phyloP scores from a whole-genome alignment of 768 basidiomycete species.

The Mycena metata region DNA sequence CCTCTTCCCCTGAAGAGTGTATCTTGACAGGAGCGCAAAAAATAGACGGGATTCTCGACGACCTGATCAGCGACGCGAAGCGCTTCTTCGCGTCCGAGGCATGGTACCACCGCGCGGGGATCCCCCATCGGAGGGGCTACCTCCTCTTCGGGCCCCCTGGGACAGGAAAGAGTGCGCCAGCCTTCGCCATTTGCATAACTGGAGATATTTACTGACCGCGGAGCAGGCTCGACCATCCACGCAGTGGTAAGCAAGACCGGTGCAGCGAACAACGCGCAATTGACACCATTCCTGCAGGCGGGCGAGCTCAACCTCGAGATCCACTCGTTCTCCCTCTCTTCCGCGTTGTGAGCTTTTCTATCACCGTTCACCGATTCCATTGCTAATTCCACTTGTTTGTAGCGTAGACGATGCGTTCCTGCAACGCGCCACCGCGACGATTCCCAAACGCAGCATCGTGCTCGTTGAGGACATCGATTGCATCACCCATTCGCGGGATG shows the following conservation, averaged over 20 bases:
- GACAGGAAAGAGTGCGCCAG: slow-evolving; percentile 67
- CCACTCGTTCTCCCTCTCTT: slow-evolving; percentile 70
- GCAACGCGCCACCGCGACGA: slow-evolving; percentile 42
- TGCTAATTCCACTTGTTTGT: neutral
- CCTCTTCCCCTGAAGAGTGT: neutral
- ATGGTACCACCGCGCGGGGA: slow-evolving; percentile 72
- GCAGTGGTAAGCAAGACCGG: slow-evolving; percentile 50
- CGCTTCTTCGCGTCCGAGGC: slow-evolving; percentile 69
- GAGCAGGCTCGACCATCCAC: slow-evolving; percentile 24
- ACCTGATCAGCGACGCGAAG: slow-evolving; percentile 63
- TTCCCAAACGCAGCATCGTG: slow-evolving; percentile 51
- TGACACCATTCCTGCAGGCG: slow-evolving; percentile 53
- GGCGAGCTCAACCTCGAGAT: slow-evolving; percentile 87
- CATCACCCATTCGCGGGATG: slow-evolving; percentile 61
- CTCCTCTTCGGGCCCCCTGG: slow-evolving; percentile 71
- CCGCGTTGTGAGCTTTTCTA: slow-evolving; percentile 54
- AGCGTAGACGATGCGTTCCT: slow-evolving; percentile 49
- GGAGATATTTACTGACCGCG: neutral
- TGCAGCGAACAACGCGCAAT: slow-evolving; percentile 47
- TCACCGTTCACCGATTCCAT: too few relatives aligned
- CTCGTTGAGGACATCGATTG: slow-evolving; percentile 57
- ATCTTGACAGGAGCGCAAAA: slow-evolving; percentile 43
- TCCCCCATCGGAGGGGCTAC: slow-evolving; percentile 71
- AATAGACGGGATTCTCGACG: slow-evolving; percentile 60
- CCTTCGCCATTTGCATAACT: neutral